Conservation (phyloP, 1,139 yeast genomes). For the Zygoascus hellenicus region DNA sequence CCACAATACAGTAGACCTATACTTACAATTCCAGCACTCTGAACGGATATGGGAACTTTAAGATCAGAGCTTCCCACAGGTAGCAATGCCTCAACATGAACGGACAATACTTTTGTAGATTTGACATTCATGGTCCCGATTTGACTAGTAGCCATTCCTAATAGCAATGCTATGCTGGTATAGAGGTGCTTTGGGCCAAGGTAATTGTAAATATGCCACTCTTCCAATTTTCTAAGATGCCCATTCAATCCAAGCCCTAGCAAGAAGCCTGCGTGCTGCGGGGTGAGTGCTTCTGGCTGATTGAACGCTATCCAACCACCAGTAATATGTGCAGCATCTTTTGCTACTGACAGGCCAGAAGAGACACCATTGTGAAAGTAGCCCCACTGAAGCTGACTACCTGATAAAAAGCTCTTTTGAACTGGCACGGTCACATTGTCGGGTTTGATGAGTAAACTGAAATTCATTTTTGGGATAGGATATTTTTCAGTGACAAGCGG, state of each 20-base stretch:
- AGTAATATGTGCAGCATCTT: conserved; percentile 61
- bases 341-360: conserved; percentile 73
- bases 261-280: conserved; percentile 94
- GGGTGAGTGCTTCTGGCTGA: conserved; percentile 61
- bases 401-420: conserved; percentile 50
- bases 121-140: conserved; percentile 81
- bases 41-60: conserved; percentile 77
- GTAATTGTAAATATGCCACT: conserved; percentile 95
- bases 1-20: conserved; percentile 77
- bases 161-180: conserved; percentile 77
- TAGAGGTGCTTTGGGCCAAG: conserved; percentile 83
- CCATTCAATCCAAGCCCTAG: conserved; percentile 90
- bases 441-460: conserved; percentile 63
- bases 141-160: conserved; percentile 92
- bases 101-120: conserved; percentile 83
- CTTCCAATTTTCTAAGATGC: conserved; percentile 74
- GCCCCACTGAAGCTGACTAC: conserved; percentile 67
- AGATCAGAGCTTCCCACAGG: conserved; percentile 90
- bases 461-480: conserved; percentile 70
- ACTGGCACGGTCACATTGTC: conserved; percentile 57
- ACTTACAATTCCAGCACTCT: conserved; percentile 87
- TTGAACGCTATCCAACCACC: conserved; percentile 94
- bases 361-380: conserved; percentile 90
- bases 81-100: conserved; percentile 84
- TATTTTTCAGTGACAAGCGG: conserved; percentile 84